phyloP scores from a whole-genome alignment of 1,139 yeast species.

The Diutina siamensis region DNA sequence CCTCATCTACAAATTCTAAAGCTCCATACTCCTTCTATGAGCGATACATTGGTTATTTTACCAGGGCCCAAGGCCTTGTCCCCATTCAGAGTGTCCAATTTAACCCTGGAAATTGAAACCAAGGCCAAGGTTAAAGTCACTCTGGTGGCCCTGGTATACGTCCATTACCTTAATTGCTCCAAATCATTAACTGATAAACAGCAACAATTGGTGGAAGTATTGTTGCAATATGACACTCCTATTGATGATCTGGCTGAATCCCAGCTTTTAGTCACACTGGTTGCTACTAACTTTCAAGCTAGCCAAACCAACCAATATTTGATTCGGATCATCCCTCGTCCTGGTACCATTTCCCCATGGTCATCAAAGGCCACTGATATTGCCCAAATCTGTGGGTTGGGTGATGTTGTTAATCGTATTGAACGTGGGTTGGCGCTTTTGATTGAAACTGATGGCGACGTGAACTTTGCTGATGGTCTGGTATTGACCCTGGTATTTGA shows the following conservation, averaged over 20 bases:
- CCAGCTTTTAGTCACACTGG: constrained; percentile 18
- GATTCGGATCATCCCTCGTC: constrained; percentile 75
- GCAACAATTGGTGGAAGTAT: constrained; percentile 40
- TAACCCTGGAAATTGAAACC: constrained; percentile 63
- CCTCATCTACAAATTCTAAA: not conserved
- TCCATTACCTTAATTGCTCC: constrained; percentile 68
- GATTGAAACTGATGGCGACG: constrained; percentile 49
- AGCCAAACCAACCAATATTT: constrained; percentile 37
- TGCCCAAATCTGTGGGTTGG: constrained; percentile 77
- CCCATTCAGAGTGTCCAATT: constrained; percentile 64
- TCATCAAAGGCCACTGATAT: constrained; percentile 97
- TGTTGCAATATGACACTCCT: constrained; percentile 68
- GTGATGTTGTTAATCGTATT: constrained; percentile 58
- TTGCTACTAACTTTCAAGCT: constrained; percentile 16
- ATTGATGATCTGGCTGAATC: constrained; percentile 39
- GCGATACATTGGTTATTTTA: constrained; percentile 35
- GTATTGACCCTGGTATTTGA: constrained; percentile 71
- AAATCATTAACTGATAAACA: constrained; percentile 20
- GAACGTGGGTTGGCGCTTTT: constrained; percentile 83
- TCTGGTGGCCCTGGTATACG: constrained; percentile 60
- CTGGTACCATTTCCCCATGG: constrained; percentile 98
- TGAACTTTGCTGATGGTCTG: constrained; percentile 33
- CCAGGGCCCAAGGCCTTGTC: constrained; percentile 93
- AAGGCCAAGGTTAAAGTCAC: constrained; percentile 41
- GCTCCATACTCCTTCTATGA: constrained; percentile 7